Percentiles rank a stretch among this genome's conserved stretches.
Conservation (phyloP, 169 alveolate species). For the Eimeria acervulina region DNA sequence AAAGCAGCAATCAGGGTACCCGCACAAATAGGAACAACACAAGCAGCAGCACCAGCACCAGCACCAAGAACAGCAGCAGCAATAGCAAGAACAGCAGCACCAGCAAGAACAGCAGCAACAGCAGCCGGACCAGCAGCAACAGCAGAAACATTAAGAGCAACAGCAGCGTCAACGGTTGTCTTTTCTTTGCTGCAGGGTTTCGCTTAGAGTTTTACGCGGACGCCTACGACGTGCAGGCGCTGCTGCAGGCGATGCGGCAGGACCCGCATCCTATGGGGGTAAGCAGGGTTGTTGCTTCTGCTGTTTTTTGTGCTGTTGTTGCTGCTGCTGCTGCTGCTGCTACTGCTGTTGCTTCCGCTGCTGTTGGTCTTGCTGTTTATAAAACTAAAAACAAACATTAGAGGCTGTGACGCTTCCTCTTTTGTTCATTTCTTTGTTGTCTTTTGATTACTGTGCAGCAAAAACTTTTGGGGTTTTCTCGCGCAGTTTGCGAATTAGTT, state of each 20-base stretch:
- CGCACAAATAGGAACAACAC: no score
- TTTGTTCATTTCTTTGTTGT: not conserved
- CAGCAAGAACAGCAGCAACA: not conserved
- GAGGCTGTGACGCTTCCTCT: not conserved
- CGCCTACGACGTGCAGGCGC: constrained; percentile 74
- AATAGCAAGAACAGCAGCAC: not conserved
- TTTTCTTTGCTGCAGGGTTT: constrained; percentile 65
- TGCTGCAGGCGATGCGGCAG: constrained; percentile 35
- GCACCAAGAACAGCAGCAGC: not conserved
- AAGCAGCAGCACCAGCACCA: not conserved
- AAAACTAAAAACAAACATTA: not conserved
- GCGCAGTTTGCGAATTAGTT: constrained; percentile 58
- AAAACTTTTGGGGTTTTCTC: not conserved
- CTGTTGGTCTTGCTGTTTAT: not conserved
- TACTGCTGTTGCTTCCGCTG: not conserved
- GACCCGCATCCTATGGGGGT: constrained; percentile 77
- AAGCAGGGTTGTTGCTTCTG: not conserved
- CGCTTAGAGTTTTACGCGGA: constrained; percentile 83
- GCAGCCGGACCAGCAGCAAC: not conserved
- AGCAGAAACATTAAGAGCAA: not conserved
- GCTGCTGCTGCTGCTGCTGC: constrained; percentile 9
- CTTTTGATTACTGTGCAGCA: not conserved
- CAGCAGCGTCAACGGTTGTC: not conserved
- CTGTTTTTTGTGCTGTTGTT: not conserved
- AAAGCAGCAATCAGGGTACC: no score